Evolutionary conservation across 2,329 filamentous ascomycete genomes (phyloP).

Genomic region (Penicillium sp.): DNA sequence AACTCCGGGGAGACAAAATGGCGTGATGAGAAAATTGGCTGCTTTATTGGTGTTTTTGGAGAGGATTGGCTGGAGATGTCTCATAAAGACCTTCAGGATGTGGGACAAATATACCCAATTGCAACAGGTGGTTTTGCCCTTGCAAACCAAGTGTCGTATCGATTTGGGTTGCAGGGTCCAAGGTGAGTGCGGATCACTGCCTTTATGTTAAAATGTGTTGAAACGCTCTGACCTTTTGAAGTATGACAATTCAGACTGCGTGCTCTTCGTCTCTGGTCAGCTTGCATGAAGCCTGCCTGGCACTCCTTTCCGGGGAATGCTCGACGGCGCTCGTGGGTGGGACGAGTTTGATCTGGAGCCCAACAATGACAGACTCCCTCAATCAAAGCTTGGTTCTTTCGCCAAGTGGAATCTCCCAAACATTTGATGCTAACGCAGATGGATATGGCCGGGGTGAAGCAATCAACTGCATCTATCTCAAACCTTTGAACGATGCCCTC

Average conservation of each 20-base stretch:
- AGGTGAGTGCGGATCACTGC: conserved; percentile 13
- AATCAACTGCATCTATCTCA: conserved; percentile 49
- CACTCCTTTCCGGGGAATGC: conserved; percentile 24
- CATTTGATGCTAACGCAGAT: conserved; percentile 50
- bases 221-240: conserved; percentile 9
- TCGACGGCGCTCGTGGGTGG: conserved; percentile 37
- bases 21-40: conserved; percentile 33
- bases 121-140: conserved; percentile 20
- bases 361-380: conserved; percentile 24
- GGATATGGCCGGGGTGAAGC: conserved; percentile 56
- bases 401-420: conserved; percentile 48
- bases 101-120: conserved; percentile 16
- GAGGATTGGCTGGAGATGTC: conserved; percentile 28
- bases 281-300: conserved; percentile 29
- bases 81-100: conserved; percentile 19
- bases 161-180: conserved; percentile 25
- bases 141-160: conserved; percentile 27
- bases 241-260: conserved; percentile 40
- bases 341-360: conserved; percentile 34
- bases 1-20: conserved; percentile 31
- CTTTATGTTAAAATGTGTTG: not conserved
- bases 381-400: conserved; percentile 36
- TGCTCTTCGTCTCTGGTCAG: conserved; percentile 45
- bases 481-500: conserved; percentile 48
- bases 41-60: conserved; percentile 26